Evolutionary conservation across 179 eudicot species (phyloP).

Genomic region (Beta lomatogona): DNA sequence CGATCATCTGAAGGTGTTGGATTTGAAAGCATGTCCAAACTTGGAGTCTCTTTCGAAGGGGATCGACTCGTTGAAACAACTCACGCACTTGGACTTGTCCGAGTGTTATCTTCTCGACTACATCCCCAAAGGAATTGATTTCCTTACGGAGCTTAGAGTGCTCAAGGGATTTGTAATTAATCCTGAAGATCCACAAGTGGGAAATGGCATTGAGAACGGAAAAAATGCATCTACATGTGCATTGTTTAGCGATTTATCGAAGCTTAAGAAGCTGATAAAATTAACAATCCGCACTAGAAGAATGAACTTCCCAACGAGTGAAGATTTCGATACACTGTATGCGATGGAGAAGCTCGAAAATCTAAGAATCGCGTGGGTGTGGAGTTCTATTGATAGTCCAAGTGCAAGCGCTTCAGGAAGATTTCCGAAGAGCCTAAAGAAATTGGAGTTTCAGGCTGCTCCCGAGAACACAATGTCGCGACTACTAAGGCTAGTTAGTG

Average conservation of each 20-base stretch:
- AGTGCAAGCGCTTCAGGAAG: neutral
- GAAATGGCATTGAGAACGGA: neutral
- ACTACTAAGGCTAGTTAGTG: neutral
- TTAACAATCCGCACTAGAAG: constrained; percentile 21
- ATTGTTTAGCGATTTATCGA: neutral
- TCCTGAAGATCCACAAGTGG: neutral
- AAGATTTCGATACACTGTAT: neutral
- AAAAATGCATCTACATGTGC: neutral
- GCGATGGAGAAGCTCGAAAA: neutral
- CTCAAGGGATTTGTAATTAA: constrained; percentile 22
- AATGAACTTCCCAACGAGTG: constrained; percentile 2
- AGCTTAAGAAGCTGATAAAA: neutral
- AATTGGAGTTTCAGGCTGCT: constrained; percentile 19
- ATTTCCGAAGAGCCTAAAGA: constrained; percentile 1
- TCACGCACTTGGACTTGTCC: constrained; percentile 23
- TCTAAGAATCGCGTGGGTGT: constrained; percentile 15
- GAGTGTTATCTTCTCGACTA: constrained; percentile 15
- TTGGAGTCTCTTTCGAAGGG: constrained; percentile 1
- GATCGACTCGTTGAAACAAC: neutral
- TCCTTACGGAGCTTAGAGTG: neutral
- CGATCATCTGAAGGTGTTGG: constrained; percentile 8
- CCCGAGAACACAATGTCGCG: neutral
- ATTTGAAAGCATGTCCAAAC: constrained; percentile 15
- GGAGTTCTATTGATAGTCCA: neutral
- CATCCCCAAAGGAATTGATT: neutral